Base-by-base conservation (phyloP, 2,329 filamentous ascomycete species). In the Sarocladiaceae sp. region DNA sequence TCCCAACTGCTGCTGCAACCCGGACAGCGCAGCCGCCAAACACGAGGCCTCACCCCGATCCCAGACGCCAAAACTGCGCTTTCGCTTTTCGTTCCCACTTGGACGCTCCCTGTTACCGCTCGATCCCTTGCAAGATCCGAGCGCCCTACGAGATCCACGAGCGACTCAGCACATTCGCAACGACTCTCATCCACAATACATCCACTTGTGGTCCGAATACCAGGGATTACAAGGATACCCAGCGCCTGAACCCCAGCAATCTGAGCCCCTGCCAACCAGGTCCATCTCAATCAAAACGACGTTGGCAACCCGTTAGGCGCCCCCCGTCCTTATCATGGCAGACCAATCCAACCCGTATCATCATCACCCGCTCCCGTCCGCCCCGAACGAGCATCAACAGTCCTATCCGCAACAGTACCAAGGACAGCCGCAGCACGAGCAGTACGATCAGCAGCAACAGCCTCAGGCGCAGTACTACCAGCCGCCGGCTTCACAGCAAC, bases 281-380 rank as follows among this genome's bases (percentile, higher is more conserved):
- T 50, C 59, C 62, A 60, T 57, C 52, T 62, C 51, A 61, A 66
- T 67, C 68, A 69, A 69, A 65, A 56, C 60, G 59, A 56, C 56
- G 53, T 55, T 31, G 44, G 44, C 28, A 18, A 28, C 44, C 44
- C 44, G 44, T 48, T 48, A 31, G 44, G 28, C 56, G 56, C 55
- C 61, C 65, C 62, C 63, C 61, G 57, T 33, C 59, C 63, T 59
- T 60, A 59, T 56, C 60, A 72, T 72, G 70, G 68, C 68, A 57
- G 60, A 64, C 58, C 65, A 58, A 50, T 56, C 62, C 42, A 62
- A 64, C 28, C 64, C 64, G 47, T 64, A 68, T 50, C 53, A 59
- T 52, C 62, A 66, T 53, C 57, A 64, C 49, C 58, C 63, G 52
- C 59, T 59, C 42, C 58, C 57, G 51, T 56, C 58, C 40, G 56